phyloP scores from a whole-genome alignment of 2,329 filamentous ascomycete species.

The Kalaharituber pfeilii region DNA sequence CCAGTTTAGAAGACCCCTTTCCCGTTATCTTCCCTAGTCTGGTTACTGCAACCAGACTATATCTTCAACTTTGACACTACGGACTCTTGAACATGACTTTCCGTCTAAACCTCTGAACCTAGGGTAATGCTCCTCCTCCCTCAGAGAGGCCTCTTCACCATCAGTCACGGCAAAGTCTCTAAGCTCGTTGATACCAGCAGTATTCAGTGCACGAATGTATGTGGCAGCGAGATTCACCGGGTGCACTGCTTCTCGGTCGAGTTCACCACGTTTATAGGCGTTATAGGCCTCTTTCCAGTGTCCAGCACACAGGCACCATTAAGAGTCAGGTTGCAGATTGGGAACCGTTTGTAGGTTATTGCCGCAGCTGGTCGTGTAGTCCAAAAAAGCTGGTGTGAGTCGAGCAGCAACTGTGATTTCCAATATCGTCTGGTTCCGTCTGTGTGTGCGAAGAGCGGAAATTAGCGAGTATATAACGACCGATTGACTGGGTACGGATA shows the following conservation, averaged over 20 bases:
- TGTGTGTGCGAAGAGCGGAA: slow-evolving; percentile 15
- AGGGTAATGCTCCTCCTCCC: background rate
- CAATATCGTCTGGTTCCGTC: slow-evolving; percentile 36
- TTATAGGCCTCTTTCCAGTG: slow-evolving; percentile 44
- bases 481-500: slow-evolving; percentile 10
- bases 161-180: slow-evolving; percentile 31
- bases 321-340: slow-evolving; percentile 41
- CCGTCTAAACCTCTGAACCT: background rate
- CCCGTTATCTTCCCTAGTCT: background rate
- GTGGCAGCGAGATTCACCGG: slow-evolving; percentile 36
- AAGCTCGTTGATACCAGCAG: slow-evolving; percentile 33
- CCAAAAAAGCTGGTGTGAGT: slow-evolving; percentile 43
- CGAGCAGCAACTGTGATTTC: slow-evolving; percentile 44
- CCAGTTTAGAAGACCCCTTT: slow-evolving; percentile 3
- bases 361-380: slow-evolving; percentile 40
- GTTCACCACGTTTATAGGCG: slow-evolving; percentile 32
- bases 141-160: background rate
- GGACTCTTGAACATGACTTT: background rate
- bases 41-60: background rate
- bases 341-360: slow-evolving; percentile 38
- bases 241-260: slow-evolving; percentile 22
- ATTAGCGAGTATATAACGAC: background rate
- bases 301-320: slow-evolving; percentile 45
- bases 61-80: background rate
- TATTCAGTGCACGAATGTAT: slow-evolving; percentile 35